Evolutionary conservation across 108 stramenopile genomes (phyloP).

Genomic region (Schizochytrium sp.): DNA sequence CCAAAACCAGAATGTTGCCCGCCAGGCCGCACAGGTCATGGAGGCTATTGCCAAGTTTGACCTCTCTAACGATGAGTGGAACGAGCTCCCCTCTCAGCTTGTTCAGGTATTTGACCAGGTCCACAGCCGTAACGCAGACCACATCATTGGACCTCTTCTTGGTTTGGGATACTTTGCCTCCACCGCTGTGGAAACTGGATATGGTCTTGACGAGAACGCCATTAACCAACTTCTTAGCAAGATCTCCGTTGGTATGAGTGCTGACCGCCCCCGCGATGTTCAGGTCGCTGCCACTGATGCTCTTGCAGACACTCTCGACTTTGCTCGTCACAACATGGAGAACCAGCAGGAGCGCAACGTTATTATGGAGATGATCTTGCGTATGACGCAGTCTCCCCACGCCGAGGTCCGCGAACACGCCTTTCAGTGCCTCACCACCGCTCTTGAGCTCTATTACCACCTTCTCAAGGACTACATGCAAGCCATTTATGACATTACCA

Average conservation of each 20-base stretch:
- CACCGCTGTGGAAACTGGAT: not conserved
- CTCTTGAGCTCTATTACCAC: conserved; percentile 27
- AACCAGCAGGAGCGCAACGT: conserved; percentile 11
- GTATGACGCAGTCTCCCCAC: conserved; percentile 43
- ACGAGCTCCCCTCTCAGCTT: conserved; percentile 37
- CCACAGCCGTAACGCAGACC: not conserved
- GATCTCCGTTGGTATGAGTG: conserved; percentile 47
- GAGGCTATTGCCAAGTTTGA: conserved; percentile 39
- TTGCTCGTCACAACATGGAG: conserved; percentile 48
- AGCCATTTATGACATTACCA: not conserved
- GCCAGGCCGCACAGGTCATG: conserved; percentile 49
- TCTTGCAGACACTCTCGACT: conserved; percentile 23
- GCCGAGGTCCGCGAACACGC: not conserved
- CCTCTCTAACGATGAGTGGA: conserved; percentile 15
- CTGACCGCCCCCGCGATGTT: not conserved
- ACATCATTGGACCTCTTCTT: conserved; percentile 38
- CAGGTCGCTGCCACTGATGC: conserved; percentile 51
- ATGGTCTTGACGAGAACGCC: not conserved
- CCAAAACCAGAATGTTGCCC: not conserved
- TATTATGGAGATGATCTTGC: conserved; percentile 51
- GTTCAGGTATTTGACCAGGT: conserved; percentile 27
- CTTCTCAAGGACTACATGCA: conserved; percentile 35
- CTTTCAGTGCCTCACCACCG: conserved; percentile 33
- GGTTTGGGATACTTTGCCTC: conserved; percentile 54
- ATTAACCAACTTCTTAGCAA: conserved; percentile 26